Base-by-base conservation (phyloP, 2,329 filamentous ascomycete species). In the Penicillium hesseltinei region DNA sequence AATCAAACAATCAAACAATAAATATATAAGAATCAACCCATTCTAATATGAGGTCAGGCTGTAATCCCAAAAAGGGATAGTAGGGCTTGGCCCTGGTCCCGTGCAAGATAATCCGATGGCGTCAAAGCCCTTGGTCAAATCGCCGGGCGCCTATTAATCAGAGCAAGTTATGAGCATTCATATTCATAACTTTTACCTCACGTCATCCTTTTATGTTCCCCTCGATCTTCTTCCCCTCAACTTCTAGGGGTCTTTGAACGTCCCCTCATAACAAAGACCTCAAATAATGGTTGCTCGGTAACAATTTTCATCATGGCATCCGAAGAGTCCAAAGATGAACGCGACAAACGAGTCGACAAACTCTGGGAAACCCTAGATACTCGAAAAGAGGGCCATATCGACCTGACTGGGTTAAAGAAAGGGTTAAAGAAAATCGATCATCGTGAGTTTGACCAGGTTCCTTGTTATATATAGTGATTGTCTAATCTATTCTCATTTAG, bases 391-490 rank as follows among this genome's bases (percentile, higher is more conserved):
- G 91, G 91, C 58, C 87, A 91, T 73, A 82, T 99, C 67, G 92
- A 97, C 76, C 80, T 95, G 63, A 87, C 88, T 73, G 92, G 87
- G 33, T 79, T 99, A 66, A 89, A 92, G 77, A 90, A 87, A 77
- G 94, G 93, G 4, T 78, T 99, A 71, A 86, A 82, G 73, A 90
- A 87, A 75, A 91, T 97, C 69, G 92, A 97, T 74, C 94, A 99
- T 74, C 94, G 92, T 96, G 78, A 78, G 87, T 65, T 51, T 62
- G 61, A 62, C 51, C 58, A 46, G 40, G 33, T 66, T 58, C 51
- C 60, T 61, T 69, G 65, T 58, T 51, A 58, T 46, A 59, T 56
- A n/a, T 54, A 11, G 62, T 59, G 61, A 54, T 61, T 62, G 62
- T 66, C 65, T 67, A 60, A 67, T 53, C 36, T 53, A 23, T 27